Conservation (phyloP, 805 yeast genomes). For the Candida mattraensis region DNA sequence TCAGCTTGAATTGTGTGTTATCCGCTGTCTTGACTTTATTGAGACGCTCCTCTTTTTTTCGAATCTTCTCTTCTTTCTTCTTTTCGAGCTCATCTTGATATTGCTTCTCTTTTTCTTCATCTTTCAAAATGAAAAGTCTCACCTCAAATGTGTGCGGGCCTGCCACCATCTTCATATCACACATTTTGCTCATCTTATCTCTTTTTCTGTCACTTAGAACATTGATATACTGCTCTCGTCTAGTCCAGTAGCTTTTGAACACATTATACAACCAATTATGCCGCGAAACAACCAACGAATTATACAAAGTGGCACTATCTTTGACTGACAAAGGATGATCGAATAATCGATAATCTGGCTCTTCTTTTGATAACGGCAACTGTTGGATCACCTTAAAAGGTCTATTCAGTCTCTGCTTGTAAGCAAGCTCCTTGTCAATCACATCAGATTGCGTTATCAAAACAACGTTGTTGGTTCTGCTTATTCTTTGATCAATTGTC, state of each 20-base stretch:
- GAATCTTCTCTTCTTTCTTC: conserved; percentile 30
- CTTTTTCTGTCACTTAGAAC: conserved; percentile 47
- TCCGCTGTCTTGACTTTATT: conserved; percentile 13
- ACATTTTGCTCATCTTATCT: conserved; percentile 85
- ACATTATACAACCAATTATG: conserved; percentile 63
- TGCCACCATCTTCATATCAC: conserved; percentile 67
- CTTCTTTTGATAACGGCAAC: conserved; percentile 63
- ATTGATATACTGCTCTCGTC: conserved; percentile 48
- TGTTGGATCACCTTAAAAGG: conserved; percentile 69
- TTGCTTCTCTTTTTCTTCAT: conserved; percentile 61
- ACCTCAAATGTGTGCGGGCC: conserved; percentile 87
- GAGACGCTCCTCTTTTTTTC: conserved; percentile 36
- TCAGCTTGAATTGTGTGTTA: not conserved
- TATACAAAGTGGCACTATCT: conserved; percentile 71
- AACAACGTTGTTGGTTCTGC: conserved; percentile 26
- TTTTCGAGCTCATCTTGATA: conserved; percentile 33
- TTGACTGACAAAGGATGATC: conserved; percentile 66
- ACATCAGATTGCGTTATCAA: conserved; percentile 32
- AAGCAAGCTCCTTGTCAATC: conserved; percentile 30
- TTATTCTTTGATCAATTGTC: conserved; percentile 16
- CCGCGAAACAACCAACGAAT: conserved; percentile 73
- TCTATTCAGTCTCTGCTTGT: conserved; percentile 35
- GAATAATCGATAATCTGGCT: conserved; percentile 64
- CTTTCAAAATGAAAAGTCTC: conserved; percentile 79
- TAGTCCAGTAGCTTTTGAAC: conserved; percentile 75